phyloP scores from a whole-genome alignment of 768 basidiomycete genomes.

The Hypholoma sublateritium region DNA sequence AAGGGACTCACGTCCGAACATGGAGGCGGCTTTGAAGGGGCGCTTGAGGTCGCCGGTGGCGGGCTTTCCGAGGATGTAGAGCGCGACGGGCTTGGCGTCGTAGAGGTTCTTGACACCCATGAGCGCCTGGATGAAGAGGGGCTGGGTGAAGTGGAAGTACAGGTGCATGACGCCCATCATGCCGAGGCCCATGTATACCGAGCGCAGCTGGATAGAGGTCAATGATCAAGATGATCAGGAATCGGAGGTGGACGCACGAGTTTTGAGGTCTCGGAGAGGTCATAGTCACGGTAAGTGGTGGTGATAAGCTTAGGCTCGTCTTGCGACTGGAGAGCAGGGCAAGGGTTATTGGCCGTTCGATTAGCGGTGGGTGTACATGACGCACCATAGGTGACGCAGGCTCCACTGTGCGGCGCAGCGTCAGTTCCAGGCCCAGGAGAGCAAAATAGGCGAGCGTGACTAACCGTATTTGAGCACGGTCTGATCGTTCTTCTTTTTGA shows the following conservation, averaged over 20 bases:
- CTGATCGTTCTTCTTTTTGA: conserved; percentile 94
- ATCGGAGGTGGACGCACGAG: conserved; percentile 39
- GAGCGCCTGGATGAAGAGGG: conserved; percentile 91
- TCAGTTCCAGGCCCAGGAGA: not conserved
- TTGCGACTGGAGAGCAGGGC: conserved; percentile 35
- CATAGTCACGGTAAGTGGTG: conserved; percentile 94
- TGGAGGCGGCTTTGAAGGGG: conserved; percentile 77
- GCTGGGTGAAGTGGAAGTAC: conserved; percentile 95
- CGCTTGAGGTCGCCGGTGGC: conserved; percentile 87
- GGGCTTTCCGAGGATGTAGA: conserved; percentile 78
- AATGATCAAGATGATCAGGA: not conserved
- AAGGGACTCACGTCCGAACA: conserved; percentile 64
- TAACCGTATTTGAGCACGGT: conserved; percentile 93
- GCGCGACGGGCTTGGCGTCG: conserved; percentile 81
- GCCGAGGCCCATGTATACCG: conserved; percentile 71
- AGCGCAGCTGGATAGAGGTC: conserved; percentile 47
- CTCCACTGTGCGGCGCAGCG: conserved; percentile 56
- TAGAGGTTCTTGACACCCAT: conserved; percentile 93
- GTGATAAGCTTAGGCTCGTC: conserved; percentile 72
- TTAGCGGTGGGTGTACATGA: conserved; percentile 28
- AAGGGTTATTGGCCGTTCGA: not conserved
- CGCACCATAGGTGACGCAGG: conserved; percentile 72
- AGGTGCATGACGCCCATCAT: conserved; percentile 93
- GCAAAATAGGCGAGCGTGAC: conserved; percentile 21
- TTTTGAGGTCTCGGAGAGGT: conserved; percentile 86